Conservation (phyloP, 441 rosid species). For the Gossypium schwendimanii region DNA sequence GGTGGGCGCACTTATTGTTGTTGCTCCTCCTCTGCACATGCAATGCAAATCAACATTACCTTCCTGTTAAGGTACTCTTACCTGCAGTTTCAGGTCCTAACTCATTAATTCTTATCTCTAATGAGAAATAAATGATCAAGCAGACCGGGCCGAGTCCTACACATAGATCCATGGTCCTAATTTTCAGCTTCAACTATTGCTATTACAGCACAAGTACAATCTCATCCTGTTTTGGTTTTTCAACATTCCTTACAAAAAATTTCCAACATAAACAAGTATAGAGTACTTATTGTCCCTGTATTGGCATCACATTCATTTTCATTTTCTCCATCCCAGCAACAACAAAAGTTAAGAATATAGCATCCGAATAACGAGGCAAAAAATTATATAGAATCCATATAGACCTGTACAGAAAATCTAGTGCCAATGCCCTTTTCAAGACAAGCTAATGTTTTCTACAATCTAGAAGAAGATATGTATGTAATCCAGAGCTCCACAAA, state of each 20-base stretch:
- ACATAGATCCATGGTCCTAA: neutral
- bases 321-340: slow-evolving; percentile 1
- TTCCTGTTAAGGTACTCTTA: neutral
- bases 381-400: slow-evolving; percentile 6
- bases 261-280: neutral
- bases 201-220: neutral
- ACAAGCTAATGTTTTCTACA: slow-evolving; percentile 18
- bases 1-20: neutral
- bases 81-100: neutral
- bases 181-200: slow-evolving; percentile 1
- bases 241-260: neutral
- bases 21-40: neutral
- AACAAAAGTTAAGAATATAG: slow-evolving; percentile 4
- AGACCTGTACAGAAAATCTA: slow-evolving; percentile 30
- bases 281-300: neutral
- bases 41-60: neutral
- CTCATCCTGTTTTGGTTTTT: neutral
- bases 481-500: neutral
- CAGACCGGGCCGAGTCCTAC: neutral
- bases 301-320: neutral
- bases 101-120: too few species aligned
- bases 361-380: neutral
- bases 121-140: too few species aligned
- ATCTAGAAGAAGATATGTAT: neutral
- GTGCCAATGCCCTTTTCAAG: slow-evolving; percentile 17